Evolutionary conservation across 768 basidiomycete genomes (phyloP).

Genomic region (Leccinellum rugosiceps): DNA sequence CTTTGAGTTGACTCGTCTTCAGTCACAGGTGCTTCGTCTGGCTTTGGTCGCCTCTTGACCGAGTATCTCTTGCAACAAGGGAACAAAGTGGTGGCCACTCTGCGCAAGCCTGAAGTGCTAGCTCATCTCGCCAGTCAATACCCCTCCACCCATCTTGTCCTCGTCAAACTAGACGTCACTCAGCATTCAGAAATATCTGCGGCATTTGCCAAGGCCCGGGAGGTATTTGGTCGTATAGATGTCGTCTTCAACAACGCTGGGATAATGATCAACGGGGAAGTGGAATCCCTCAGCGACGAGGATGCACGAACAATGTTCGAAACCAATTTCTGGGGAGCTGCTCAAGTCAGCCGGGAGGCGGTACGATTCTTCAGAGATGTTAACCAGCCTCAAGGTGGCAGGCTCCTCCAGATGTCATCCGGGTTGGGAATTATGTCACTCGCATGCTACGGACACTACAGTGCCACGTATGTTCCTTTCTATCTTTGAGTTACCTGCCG

Average conservation of each 20-base stretch:
- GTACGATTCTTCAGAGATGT: constrained; percentile 36
- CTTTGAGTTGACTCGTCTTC: not conserved
- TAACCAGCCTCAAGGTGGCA: constrained; percentile 34
- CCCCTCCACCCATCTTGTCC: constrained; percentile 15
- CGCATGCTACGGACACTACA: constrained; percentile 19
- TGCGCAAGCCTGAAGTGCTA: constrained; percentile 38
- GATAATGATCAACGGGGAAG: constrained; percentile 23
- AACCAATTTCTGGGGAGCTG: constrained; percentile 34
- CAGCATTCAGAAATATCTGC: constrained; percentile 19
- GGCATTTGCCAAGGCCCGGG: constrained; percentile 29
- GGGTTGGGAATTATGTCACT: constrained; percentile 13
- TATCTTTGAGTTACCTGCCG: not conserved
- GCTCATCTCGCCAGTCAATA: constrained; percentile 27
- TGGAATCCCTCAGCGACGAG: constrained; percentile 33
- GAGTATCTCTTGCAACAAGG: constrained; percentile 33
- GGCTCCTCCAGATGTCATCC: constrained; percentile 36
- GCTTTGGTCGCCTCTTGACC: constrained; percentile 32
- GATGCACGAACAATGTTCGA: constrained; percentile 37
- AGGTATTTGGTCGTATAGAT: constrained; percentile 35
- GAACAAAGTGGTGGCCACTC: constrained; percentile 41
- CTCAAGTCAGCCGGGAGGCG: constrained; percentile 30
- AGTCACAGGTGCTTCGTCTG: not conserved
- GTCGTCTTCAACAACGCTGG: constrained; percentile 41
- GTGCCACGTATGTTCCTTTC: constrained; percentile 21
- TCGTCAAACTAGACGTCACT: constrained; percentile 34